A percentile compares a stretch with the other conserved stretches of the same genome.
phyloP scores from a whole-genome alignment of 441 rosid genomes.

The Syzygium syzygioides region DNA sequence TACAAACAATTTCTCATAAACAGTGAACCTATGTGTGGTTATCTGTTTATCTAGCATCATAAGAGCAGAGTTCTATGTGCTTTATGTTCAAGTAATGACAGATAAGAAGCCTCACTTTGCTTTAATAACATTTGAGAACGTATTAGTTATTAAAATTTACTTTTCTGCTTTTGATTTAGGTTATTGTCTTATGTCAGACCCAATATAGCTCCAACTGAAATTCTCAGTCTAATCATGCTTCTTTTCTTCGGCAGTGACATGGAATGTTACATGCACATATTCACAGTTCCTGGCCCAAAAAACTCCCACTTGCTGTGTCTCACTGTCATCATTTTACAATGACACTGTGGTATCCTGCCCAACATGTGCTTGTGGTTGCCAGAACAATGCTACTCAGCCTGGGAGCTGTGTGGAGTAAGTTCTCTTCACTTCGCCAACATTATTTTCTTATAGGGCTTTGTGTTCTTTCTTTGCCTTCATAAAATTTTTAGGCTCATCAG shows the following conservation, averaged over 20 bases:
- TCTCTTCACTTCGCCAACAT: neutral
- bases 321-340: constrained; percentile 83
- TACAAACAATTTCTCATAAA: neutral
- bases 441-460: neutral
- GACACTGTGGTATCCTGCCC: constrained; percentile 64
- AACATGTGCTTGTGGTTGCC: constrained; percentile 77
- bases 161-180: neutral
- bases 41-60: neutral
- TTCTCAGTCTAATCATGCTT: neutral
- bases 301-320: constrained; percentile 78
- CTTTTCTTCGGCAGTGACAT: constrained; percentile 56
- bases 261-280: constrained; percentile 80
- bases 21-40: neutral
- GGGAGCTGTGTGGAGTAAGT: constrained; percentile 75
- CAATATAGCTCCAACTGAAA: neutral
- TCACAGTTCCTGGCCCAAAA: constrained; percentile 71
- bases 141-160: neutral
- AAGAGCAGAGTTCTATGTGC: neutral
- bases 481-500: neutral
- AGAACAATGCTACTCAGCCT: constrained; percentile 25
- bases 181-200: neutral
- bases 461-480: neutral
- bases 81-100: neutral
- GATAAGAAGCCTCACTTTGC: neutral
- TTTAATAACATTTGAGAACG: neutral